These are phyloP conservation scores for Metschnikowia reukaufii DNA, from an alignment of 805 yeast species.

Conservation along the genomic window DNA sequence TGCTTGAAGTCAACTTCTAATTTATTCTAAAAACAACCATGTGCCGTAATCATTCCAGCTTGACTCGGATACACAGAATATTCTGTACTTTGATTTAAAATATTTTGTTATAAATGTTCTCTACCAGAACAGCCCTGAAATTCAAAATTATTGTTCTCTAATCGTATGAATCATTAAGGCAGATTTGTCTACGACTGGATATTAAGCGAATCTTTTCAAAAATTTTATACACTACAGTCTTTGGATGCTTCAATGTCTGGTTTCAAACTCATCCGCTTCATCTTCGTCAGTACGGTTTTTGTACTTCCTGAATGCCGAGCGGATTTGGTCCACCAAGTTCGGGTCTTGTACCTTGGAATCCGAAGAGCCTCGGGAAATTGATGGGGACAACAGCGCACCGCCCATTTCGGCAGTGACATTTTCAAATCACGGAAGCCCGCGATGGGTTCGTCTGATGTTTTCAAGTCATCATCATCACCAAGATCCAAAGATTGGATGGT, in stretches of 20 bases:
- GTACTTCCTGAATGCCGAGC: slow-evolving; percentile 37
- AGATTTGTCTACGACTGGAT: no score
- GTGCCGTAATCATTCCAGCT: no score
- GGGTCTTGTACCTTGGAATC: slow-evolving; percentile 33
- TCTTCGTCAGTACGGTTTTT: slow-evolving; percentile 26
- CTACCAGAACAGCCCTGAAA: no score
- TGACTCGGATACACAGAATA: no score
- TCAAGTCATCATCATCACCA: slow-evolving; percentile 55
- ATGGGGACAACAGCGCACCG: slow-evolving; percentile 20
- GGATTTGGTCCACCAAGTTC: slow-evolving; percentile 36
- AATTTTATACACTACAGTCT: no score
- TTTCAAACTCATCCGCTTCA: slow-evolving; percentile 52
- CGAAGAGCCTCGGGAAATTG: slow-evolving; percentile 26
- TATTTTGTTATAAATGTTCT: no score
- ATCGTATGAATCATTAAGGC: no score
- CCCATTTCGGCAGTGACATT: slow-evolving; percentile 23
- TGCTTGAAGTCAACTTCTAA: no score
- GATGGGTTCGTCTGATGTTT: slow-evolving; percentile 18
- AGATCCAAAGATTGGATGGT: slow-evolving; percentile 68
- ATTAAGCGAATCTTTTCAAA: no score
- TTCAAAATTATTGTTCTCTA: no score
- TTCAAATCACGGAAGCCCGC: slow-evolving; percentile 18
- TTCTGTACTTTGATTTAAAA: no score
- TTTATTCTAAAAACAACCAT: no score
- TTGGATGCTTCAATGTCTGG: slow-evolving; percentile 36